phyloP scores from a whole-genome alignment of 495 filamentous ascomycete genomes.

The Xylaria longipes region DNA sequence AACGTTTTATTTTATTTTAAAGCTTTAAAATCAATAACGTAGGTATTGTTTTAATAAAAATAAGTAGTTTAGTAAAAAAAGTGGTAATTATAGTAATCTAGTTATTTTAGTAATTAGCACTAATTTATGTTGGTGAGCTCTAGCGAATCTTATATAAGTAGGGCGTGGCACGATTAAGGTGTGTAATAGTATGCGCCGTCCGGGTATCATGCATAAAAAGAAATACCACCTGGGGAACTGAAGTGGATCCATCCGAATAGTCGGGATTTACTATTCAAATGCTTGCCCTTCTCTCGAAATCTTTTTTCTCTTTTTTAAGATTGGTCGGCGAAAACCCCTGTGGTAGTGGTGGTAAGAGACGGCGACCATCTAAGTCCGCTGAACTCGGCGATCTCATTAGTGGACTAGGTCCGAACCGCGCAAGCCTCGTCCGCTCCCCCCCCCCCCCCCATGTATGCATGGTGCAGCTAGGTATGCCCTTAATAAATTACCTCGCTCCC shows the following conservation, averaged over 20 bases:
- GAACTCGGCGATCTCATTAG: conserved; percentile 9
- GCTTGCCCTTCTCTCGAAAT: neutral
- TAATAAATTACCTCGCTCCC: conserved; percentile 6
- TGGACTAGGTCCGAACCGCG: conserved; percentile 1
- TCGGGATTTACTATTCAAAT: conserved; percentile 10
- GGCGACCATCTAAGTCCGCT: conserved; percentile 20
- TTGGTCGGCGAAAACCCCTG: conserved; percentile 10
- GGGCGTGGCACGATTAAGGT: too few species aligned
- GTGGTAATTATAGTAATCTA: too few species aligned
- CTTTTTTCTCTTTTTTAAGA: neutral
- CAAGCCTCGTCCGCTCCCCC: conserved; percentile 4
- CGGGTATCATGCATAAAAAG: conserved; percentile 16
- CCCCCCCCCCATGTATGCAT: neutral
- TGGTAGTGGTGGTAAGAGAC: neutral
- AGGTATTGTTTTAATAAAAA: too few species aligned
- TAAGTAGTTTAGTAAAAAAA: too few species aligned
- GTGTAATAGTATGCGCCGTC: neutral
- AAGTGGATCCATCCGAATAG: neutral
- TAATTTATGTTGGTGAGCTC: too few species aligned
- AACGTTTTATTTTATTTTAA: too few species aligned
- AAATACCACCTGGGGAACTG: neutral
- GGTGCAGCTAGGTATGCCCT: neutral
- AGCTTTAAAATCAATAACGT: too few species aligned
- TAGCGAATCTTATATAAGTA: too few species aligned
- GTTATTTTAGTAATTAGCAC: too few species aligned